Evolutionary conservation across 495 filamentous ascomycete genomes (phyloP).

Genomic region (Aspergillus indologenus): DNA sequence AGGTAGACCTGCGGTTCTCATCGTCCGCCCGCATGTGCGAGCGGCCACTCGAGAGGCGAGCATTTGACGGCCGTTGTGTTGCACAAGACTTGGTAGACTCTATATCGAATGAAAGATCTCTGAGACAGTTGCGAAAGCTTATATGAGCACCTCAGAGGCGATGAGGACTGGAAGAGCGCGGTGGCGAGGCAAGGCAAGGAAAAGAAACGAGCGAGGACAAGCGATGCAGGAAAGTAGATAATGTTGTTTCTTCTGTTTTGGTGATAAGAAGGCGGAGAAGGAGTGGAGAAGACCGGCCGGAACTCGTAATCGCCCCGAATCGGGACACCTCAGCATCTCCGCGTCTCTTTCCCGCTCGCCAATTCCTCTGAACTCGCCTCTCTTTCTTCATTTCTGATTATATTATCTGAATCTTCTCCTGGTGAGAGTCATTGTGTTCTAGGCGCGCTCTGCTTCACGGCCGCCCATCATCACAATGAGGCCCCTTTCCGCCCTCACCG

Average conservation of each 20-base stretch:
- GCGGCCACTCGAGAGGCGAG: constrained; percentile 29
- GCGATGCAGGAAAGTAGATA: constrained; percentile 3
- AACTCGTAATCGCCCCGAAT: constrained; percentile 30
- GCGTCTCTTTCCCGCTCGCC: constrained; percentile 14
- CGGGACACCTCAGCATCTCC: constrained; percentile 48
- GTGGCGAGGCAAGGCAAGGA: constrained; percentile 9
- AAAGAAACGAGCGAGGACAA: constrained; percentile 27
- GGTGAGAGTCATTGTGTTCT: constrained; percentile 28
- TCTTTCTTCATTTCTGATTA: constrained; percentile 15
- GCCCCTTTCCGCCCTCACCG: constrained; percentile 39
- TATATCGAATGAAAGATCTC: no score
- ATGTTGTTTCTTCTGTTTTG: no score
- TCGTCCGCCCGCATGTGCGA: constrained; percentile 20
- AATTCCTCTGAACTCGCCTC: constrained; percentile 19
- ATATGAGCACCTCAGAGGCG: no score
- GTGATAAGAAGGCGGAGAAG: constrained; percentile 34
- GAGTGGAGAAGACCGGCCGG: constrained; percentile 36
- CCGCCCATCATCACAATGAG: constrained; percentile 38
- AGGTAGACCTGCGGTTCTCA: constrained; percentile 9
- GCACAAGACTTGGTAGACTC: neutral
- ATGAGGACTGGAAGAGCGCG: no score
- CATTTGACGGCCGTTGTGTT: constrained; percentile 20
- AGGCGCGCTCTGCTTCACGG: constrained; percentile 24
- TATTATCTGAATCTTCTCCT: constrained; percentile 17
- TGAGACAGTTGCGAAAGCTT: no score